These are phyloP conservation scores for Phaeosphaeria sp. DNA, from an alignment of 2,329 filamentous ascomycete species.

Conservation along the genomic window DNA sequence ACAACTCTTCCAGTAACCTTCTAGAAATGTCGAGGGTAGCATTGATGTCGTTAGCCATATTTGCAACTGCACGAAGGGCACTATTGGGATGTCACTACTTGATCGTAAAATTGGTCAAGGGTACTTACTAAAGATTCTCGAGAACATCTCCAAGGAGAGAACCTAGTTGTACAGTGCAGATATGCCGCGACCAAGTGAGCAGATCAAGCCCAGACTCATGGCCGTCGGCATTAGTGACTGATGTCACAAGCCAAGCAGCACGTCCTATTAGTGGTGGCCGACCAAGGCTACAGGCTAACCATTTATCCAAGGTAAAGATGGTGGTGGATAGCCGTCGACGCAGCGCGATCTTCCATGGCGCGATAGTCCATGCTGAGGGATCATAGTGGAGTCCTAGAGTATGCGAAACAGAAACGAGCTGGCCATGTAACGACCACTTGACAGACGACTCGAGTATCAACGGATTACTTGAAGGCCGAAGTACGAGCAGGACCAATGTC, in stretches of 20 bases:
- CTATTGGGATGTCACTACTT: neutral
- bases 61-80: constrained; percentile 7
- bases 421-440: constrained; percentile 14
- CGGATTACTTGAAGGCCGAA: constrained; percentile 13
- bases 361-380: constrained; percentile 12
- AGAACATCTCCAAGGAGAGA: constrained; percentile 5
- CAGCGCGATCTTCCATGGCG: constrained; percentile 11
- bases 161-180: constrained; percentile 1
- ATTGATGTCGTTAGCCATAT: neutral
- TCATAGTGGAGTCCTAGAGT: constrained; percentile 14
- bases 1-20: constrained; percentile 1
- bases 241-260: constrained; percentile 13
- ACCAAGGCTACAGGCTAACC: constrained; percentile 13
- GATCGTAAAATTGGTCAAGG: neutral
- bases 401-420: constrained; percentile 11
- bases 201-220: constrained; percentile 2
- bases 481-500: constrained; percentile 9
- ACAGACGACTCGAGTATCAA: constrained; percentile 12
- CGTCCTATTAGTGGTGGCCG: constrained; percentile 11
- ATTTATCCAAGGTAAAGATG: constrained; percentile 10
- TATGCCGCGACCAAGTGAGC: constrained; percentile 1
- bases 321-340: constrained; percentile 11
- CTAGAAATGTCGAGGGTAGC: constrained; percentile 1
- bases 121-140: constrained; percentile 7
- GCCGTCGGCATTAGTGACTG: constrained; percentile 2